Evolutionary conservation across 2,329 filamentous ascomycete species (phyloP), one percentile per base, ranked within the genome.

Genomic region (Coniochaeta sp.): DNA sequence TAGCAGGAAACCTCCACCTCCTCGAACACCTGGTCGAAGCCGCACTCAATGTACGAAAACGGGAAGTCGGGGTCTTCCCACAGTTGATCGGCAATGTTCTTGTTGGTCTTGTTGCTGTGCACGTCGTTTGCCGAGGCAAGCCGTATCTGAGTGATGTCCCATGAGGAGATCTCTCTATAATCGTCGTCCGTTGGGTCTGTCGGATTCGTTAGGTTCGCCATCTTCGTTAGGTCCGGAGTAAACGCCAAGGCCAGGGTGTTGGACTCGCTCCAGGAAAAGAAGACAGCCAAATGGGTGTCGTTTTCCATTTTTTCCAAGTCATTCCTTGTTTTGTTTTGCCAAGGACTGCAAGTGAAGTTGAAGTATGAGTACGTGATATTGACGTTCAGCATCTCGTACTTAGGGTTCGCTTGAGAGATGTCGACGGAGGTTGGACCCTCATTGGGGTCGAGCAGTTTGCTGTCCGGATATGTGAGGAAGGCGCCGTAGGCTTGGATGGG

Each of bases 1-100:
- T 26, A 14, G 50, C 56, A 57, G 6, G 22, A 18, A 10, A 57
- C 32, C 18, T 46, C 35, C 27, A 50, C 46, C 7, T 31, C 40
- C 18, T 53, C 49, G 33, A 53, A 57, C 16, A 51, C 24, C 46
- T 57, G 54, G 13, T 49, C 16, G 10, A 54, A 51, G 28, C 24
- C 32, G 38, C 56, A 57, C 28, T 53, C 53, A 45, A 56, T 57
- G 20, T 55, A 54, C 35, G 56, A 57, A 40, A 55, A 58, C 32
- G 33, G 14, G 3, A 27, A 35, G n/a, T 14, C 16, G 5, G 16
- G 4, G 28, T 51, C 28, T 12, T 26, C 20, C 20, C 38, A 22
- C 20, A 18, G 38, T 30, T 31, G 9, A 9, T 26, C 48, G 13
- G 27, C 12, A 13, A 3, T 4, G 31, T 49, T 33, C 9, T 12